These are phyloP conservation scores for Yarrowia yakushimensis DNA, from an alignment of 805 yeast species.

Conservation along the genomic window DNA sequence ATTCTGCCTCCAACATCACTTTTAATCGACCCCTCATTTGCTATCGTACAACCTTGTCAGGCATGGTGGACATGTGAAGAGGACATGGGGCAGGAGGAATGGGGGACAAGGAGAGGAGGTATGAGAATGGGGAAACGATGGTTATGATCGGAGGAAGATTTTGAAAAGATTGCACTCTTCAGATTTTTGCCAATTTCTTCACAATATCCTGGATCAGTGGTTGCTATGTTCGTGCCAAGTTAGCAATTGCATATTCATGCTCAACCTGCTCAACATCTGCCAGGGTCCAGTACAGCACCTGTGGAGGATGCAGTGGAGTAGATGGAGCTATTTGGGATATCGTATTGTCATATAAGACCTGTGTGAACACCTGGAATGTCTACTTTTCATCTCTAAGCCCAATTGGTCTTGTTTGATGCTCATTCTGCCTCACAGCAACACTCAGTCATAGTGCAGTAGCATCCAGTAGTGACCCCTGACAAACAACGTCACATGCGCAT, in stretches of 20 bases:
- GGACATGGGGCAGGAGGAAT: neutral
- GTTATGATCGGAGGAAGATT: neutral
- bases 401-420: too few relatives aligned
- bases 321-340: too few relatives aligned
- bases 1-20: neutral
- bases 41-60: neutral
- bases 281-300: too few relatives aligned
- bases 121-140: neutral
- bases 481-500: too few relatives aligned
- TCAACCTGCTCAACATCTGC: neutral
- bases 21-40: neutral
- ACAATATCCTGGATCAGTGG: neutral
- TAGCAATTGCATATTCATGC: neutral
- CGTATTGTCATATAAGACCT: too few relatives aligned
- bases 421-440: too few relatives aligned
- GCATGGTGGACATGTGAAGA: neutral
- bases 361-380: too few relatives aligned
- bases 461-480: too few relatives aligned
- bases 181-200: neutral
- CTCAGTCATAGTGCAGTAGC: too few relatives aligned
- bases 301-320: too few relatives aligned
- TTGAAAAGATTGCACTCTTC: neutral
- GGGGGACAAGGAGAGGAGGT: neutral
- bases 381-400: too few relatives aligned
- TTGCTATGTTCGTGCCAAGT: neutral